Conservation (phyloP, 495 filamentous ascomycete species). For the Wilcoxina mikolae region DNA sequence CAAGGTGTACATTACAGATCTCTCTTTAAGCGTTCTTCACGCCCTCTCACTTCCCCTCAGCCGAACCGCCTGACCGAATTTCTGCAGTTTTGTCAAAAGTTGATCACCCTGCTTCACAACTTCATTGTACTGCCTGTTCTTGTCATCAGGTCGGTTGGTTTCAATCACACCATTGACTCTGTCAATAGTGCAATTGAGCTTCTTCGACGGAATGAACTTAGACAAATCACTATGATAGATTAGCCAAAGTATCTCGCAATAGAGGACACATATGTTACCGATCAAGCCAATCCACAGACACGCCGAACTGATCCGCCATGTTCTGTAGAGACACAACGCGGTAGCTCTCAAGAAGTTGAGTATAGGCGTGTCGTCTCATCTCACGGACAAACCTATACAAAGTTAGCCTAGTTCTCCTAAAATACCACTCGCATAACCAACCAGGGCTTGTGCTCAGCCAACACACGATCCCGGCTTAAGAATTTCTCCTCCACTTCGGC, state of each 20-base stretch:
- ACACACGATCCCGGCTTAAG: conserved; percentile 80
- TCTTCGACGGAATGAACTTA: conserved; percentile 89
- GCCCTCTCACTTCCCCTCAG: conserved; percentile 86
- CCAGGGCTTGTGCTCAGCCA: conserved; percentile 87
- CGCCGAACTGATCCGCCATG: conserved; percentile 93
- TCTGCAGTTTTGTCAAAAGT: conserved; percentile 95
- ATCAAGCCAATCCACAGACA: conserved; percentile 89
- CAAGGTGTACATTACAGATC: background rate
- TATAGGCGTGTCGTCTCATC: conserved; percentile 90
- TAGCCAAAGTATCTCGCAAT: background rate
- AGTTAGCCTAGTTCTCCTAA: background rate
- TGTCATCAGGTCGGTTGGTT: conserved; percentile 92
- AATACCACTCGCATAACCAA: conserved; percentile 28
- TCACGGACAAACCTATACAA: conserved; percentile 55
- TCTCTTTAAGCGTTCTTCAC: conserved; percentile 22
- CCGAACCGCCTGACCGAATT: conserved; percentile 91
- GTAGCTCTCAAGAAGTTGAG: conserved; percentile 94
- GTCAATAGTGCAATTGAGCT: conserved; percentile 92
- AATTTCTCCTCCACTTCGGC: conserved; percentile 89
- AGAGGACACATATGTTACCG: conserved; percentile 41
- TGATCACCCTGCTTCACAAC: conserved; percentile 94
- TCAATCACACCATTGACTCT: conserved; percentile 95
- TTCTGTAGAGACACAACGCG: conserved; percentile 85
- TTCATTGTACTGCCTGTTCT: conserved; percentile 97
- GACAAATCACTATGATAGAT: conserved; percentile 59